Percentiles rank a stretch among this genome's conserved stretches.
These are phyloP conservation scores for Thermothelomyces thermophilus DNA, from an alignment of 2,329 filamentous ascomycete genomes.

Conservation along the genomic window DNA sequence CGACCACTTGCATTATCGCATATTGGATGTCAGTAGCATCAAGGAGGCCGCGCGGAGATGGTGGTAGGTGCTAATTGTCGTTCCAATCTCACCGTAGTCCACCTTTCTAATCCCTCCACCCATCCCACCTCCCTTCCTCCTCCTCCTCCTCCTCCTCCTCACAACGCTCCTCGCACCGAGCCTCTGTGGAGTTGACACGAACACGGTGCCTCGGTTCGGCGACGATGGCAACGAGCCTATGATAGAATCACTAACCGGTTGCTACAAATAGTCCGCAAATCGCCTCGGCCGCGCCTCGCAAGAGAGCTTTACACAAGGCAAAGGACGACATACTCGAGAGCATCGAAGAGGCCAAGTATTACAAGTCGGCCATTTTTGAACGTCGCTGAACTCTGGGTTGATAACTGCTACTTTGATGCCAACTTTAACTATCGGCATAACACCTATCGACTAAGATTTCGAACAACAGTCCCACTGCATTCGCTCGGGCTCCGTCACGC, in stretches of 20 bases:
- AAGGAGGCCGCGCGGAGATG: conserved; percentile 87
- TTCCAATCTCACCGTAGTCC: not conserved
- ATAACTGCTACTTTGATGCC: not conserved
- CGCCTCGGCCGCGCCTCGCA: conserved; percentile 52
- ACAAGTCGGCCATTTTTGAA: conserved; percentile 35
- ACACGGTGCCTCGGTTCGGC: too few species aligned
- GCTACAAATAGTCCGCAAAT: conserved; percentile 14
- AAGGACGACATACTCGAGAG: conserved; percentile 89
- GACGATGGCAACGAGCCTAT: not conserved
- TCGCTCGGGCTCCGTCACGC: not conserved
- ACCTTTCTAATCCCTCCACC: not conserved
- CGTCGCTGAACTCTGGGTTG: not conserved
- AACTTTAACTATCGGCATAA: not conserved
- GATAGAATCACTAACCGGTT: not conserved
- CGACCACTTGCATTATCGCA: conserved; percentile 77
- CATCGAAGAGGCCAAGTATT: conserved; percentile 84
- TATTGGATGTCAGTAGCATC: conserved; percentile 84
- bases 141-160: too few species aligned
- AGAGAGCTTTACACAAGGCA: conserved; percentile 74
- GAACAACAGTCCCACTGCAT: not conserved
- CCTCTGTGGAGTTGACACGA: too few species aligned
- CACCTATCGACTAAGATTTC: not conserved
- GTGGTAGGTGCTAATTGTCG: conserved; percentile 38
- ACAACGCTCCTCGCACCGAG: too few species aligned
- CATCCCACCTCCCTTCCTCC: too few species aligned